phyloP scores from a whole-genome alignment of 2,329 filamentous ascomycete species.

The Colletotrichum chlorophyti region DNA sequence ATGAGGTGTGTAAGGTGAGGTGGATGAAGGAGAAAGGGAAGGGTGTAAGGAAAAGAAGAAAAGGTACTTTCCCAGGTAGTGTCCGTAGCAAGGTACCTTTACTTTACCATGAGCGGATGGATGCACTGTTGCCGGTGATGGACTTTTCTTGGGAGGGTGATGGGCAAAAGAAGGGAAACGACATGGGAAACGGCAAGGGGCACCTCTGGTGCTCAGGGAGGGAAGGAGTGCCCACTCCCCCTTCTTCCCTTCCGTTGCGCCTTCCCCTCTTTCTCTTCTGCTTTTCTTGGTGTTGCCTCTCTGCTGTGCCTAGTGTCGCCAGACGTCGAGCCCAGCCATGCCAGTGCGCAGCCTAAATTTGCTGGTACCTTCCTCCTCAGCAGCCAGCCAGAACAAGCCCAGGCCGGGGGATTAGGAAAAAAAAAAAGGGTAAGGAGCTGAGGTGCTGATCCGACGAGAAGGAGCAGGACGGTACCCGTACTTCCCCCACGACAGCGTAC shows the following conservation, averaged over 20 bases:
- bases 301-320: conserved; percentile 7
- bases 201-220: conserved; percentile 20
- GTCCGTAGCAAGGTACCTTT: conserved; percentile 16
- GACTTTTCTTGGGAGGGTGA: not conserved
- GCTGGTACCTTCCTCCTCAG: conserved; percentile 16
- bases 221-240: conserved; percentile 26
- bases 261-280: conserved; percentile 26
- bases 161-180: conserved; percentile 18
- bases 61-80: conserved; percentile 16
- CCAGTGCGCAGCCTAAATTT: conserved; percentile 22
- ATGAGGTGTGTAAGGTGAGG: not conserved
- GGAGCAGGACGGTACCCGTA: conserved; percentile 4
- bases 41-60: conserved; percentile 1
- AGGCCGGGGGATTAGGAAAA: not conserved
- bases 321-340: conserved; percentile 2
- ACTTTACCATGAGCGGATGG: conserved; percentile 19
- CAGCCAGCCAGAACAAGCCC: conserved; percentile 11
- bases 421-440: not conserved
- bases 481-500: conserved; percentile 1
- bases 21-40: not conserved
- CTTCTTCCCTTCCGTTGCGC: not conserved
- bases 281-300: not conserved
- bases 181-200: conserved; percentile 3
- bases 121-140: not conserved
- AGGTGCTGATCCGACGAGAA: conserved; percentile 7